Percentiles rank a stretch among this genome's conserved stretches.
Conservation (phyloP, 2,329 filamentous ascomycete genomes). For the Penicillium sp. region DNA sequence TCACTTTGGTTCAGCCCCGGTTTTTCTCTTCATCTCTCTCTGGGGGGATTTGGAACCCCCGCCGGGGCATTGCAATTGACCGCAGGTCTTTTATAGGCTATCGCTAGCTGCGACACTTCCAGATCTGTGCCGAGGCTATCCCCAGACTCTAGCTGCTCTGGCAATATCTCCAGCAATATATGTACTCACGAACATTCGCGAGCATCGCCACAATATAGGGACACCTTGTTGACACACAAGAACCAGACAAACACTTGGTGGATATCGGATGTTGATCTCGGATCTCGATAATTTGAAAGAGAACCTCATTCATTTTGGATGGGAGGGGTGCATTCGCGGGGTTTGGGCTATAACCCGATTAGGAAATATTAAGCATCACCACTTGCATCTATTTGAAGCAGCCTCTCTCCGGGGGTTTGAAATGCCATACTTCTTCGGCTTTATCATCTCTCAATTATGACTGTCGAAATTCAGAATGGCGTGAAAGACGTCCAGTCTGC, state of each 20-base stretch:
- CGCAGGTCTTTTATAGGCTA: too few relatives aligned
- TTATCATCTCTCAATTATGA: slow-evolving; percentile 20
- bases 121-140: too few relatives aligned
- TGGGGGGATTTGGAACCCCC: background rate
- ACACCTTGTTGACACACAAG: too few relatives aligned
- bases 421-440: background rate
- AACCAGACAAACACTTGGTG: background rate
- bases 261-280: background rate
- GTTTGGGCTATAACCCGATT: background rate
- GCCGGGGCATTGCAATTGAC: too few relatives aligned
- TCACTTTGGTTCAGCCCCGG: background rate
- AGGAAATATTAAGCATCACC: slow-evolving; percentile 10
- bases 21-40: background rate
- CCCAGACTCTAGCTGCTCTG: too few relatives aligned
- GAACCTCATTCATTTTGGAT: too few relatives aligned
- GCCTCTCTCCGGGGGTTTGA: background rate
- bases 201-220: too few relatives aligned
- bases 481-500: slow-evolving; percentile 10
- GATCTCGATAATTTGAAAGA: background rate
- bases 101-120: too few relatives aligned
- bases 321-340: background rate
- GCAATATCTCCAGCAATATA: too few relatives aligned
- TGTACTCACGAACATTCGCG: too few relatives aligned
- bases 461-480: background rate
- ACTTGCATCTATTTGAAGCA: slow-evolving; percentile 3